Evolutionary conservation across 768 basidiomycete genomes (phyloP).

Genomic region (Pleurotus salmoneostramineus): DNA sequence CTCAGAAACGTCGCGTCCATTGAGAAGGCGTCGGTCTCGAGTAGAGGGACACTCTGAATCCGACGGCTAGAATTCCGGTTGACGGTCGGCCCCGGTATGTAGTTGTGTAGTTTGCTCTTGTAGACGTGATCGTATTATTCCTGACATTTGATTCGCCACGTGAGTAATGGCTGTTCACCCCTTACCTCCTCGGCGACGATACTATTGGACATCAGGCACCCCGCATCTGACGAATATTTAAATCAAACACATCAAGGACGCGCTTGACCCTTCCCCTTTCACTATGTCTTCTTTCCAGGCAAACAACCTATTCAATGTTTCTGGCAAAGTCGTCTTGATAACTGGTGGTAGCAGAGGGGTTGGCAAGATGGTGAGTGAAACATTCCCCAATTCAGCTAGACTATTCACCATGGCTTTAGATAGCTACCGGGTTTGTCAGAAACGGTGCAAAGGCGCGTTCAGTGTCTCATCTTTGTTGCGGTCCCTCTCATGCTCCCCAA

Average conservation of each 20-base stretch:
- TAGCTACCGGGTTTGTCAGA: conserved; percentile 57
- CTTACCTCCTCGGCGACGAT: conserved; percentile 8
- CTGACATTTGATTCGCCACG: neutral
- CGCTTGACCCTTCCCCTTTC: conserved; percentile 1
- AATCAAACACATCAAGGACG: neutral
- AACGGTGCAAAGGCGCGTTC: conserved; percentile 43
- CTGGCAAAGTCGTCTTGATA: conserved; percentile 52
- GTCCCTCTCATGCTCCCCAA: neutral
- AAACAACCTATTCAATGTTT: conserved; percentile 43
- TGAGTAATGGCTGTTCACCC: conserved; percentile 1
- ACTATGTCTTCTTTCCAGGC: conserved; percentile 29
- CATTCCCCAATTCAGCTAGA: neutral
- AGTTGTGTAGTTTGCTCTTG: conserved; percentile 1
- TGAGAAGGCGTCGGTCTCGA: conserved; percentile 46
- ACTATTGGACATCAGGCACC: conserved; percentile 1
- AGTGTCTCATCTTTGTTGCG: neutral
- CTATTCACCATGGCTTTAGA: conserved; percentile 29
- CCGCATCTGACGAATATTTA: neutral
- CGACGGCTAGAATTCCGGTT: conserved; percentile 17
- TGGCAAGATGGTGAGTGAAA: conserved; percentile 52
- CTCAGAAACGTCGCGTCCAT: conserved; percentile 23
- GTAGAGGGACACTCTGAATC: conserved; percentile 25
- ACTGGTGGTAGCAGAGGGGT: conserved; percentile 67
- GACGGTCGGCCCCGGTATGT: conserved; percentile 3
- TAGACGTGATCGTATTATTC: conserved; percentile 3